Percentiles rank a stretch among this genome's conserved stretches.
Evolutionary conservation across 2,329 filamentous ascomycete species (phyloP).

Genomic region (Pyrenochaeta sp.): DNA sequence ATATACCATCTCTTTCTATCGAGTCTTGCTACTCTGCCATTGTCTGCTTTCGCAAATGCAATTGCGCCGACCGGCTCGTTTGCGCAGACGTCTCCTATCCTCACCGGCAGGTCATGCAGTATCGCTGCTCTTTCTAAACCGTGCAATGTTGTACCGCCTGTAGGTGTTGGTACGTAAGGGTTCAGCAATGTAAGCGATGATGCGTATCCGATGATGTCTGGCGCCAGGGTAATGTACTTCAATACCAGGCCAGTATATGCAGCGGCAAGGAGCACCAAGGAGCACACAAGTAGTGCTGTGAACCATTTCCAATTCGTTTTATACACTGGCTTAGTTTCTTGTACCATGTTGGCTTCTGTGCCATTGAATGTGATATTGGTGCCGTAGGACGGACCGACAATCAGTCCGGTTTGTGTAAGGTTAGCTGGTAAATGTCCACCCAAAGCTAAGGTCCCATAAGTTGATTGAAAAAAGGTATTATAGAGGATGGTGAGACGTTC

Average conservation of each 20-base stretch:
- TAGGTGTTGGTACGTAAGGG: slow-evolving; percentile 35
- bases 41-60: slow-evolving; percentile 34
- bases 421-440: slow-evolving; percentile 32
- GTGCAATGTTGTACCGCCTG: slow-evolving; percentile 36
- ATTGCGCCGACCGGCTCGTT: slow-evolving; percentile 38
- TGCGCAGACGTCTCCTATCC: slow-evolving; percentile 41
- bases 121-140: slow-evolving; percentile 34
- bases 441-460: slow-evolving; percentile 33
- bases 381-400: slow-evolving; percentile 1
- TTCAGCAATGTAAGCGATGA: slow-evolving; percentile 34
- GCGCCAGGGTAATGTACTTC: slow-evolving; percentile 39
- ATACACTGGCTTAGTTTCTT: slow-evolving; percentile 17
- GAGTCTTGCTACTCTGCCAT: slow-evolving; percentile 24
- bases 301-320: slow-evolving; percentile 41
- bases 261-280: slow-evolving; percentile 32
- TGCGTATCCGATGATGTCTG: slow-evolving; percentile 39
- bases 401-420: slow-evolving; percentile 17
- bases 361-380: slow-evolving; percentile 24
- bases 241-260: slow-evolving; percentile 36
- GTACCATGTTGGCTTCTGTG: slow-evolving; percentile 14
- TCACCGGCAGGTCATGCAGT: slow-evolving; percentile 32
- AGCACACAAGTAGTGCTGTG: slow-evolving; percentile 28
- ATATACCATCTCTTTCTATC: slow-evolving; percentile 34
- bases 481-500: slow-evolving; percentile 34
- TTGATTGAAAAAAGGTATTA: slow-evolving; percentile 41